Base-by-base conservation (phyloP, 371 early-diverging fungal species). In the Rhizomucor pusillus region DNA sequence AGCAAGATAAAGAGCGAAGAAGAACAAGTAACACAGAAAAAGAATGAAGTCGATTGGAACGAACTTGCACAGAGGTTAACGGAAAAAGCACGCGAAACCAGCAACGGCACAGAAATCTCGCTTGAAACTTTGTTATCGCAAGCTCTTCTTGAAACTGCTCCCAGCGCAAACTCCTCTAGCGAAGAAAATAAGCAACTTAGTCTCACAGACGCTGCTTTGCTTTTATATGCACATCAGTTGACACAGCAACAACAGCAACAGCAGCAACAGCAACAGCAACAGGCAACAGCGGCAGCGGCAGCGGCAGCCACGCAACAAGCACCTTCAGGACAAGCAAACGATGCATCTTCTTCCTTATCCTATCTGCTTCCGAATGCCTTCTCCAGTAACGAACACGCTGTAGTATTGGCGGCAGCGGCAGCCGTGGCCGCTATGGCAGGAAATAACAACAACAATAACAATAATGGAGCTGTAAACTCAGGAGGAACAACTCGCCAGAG, bases 1-100 rank as follows among this genome's bases (percentile, higher is more conserved):
- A 66, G 52, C 25, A 75, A 75, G 35, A 63, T 69, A 5, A 49
- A 56, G 3, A 47, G 40, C 11, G 65, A 63, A 12, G 48, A 53
- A 24, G 39, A 52, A 24, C 36, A 35, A 7, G 46, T 45, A 18
- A 5, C 41, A 19, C 41, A 36, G 39, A 7, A 22, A 33, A 41
- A 41, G 41, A 41, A 14, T 5, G 41, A 41, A 41, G 52, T 52
- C n/a, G 58, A 58, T 18, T 52, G 51, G 47, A 39, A 60, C 22
- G 71, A 69, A 23, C 59, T 75, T 25, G 71, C 71, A 3, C 60
- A 69, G 47, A 68, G 69, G 23, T 60, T 75, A 19, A 65, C 65
- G 3, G 75, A 75, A 60, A 66, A 66, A 37, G 69, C 68, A 49
- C 63, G 63, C 43, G 65, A 66, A 46, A 11, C 5, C 41, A 66